These are phyloP conservation scores for Aspergillus fructus DNA, from an alignment of 2,329 filamentous ascomycete species.

Conservation along the genomic window DNA sequence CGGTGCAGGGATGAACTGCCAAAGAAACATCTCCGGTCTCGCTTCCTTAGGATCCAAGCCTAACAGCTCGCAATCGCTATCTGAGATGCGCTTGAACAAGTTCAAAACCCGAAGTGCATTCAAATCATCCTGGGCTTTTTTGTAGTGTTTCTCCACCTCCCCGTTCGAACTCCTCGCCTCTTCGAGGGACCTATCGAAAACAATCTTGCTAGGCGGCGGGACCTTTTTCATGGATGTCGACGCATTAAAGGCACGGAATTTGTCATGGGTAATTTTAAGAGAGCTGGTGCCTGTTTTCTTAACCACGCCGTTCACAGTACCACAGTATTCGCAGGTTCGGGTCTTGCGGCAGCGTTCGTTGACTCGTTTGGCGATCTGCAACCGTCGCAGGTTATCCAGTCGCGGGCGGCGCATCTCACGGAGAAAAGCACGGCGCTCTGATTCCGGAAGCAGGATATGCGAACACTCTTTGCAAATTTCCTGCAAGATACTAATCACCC, in stretches of 20 bases:
- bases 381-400: conserved; percentile 81
- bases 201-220: conserved; percentile 74
- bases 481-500: conserved; percentile 87
- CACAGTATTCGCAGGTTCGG: conserved; percentile 78
- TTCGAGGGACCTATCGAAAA: conserved; percentile 82
- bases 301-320: conserved; percentile 82
- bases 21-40: conserved; percentile 93
- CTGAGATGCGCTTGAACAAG: conserved; percentile 83
- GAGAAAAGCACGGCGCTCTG: conserved; percentile 74
- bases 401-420: conserved; percentile 75
- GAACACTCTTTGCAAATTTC: conserved; percentile 97
- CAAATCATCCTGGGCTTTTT: conserved; percentile 90
- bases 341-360: conserved; percentile 87
- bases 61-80: conserved; percentile 84
- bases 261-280: conserved; percentile 93
- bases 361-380: conserved; percentile 82
- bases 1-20: conserved; percentile 92
- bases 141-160: conserved; percentile 86
- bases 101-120: conserved; percentile 87
- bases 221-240: conserved; percentile 85
- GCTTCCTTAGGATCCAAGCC: conserved; percentile 84
- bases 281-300: conserved; percentile 78
- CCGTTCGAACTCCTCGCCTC: conserved; percentile 74
- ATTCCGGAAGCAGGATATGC: conserved; percentile 75
- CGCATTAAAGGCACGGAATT: conserved; percentile 82